Conservation (phyloP, 1,284 basidiomycete species). For the Sanguinoderma infundibulare region DNA sequence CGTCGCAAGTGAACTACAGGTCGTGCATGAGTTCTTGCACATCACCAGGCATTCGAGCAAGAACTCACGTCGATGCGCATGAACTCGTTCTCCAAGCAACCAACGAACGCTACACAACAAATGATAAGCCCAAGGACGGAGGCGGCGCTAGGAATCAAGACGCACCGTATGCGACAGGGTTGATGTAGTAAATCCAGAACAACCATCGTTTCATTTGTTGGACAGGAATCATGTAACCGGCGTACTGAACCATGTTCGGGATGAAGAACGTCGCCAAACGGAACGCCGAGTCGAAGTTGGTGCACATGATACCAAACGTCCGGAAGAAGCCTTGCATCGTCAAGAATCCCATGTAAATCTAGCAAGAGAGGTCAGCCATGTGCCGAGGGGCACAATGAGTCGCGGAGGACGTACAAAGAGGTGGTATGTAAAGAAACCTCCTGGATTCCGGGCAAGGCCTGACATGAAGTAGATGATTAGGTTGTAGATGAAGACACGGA, state of each 20-base stretch:
- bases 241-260: slow-evolving; percentile 66
- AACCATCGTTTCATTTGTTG: slow-evolving; percentile 87
- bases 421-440: slow-evolving; percentile 76
- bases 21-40: background rate
- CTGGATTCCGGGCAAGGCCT: slow-evolving; percentile 60
- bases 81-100: slow-evolving; percentile 86
- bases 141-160: background rate
- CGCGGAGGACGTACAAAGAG: slow-evolving; percentile 45
- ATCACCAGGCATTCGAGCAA: background rate
- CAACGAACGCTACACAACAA: slow-evolving; percentile 61
- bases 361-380: background rate
- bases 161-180: slow-evolving; percentile 77
- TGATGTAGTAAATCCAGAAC: slow-evolving; percentile 85
- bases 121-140: background rate
- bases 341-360: slow-evolving; percentile 60
- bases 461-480: slow-evolving; percentile 81
- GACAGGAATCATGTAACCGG: slow-evolving; percentile 76
- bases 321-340: slow-evolving; percentile 80
- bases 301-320: slow-evolving; percentile 66
- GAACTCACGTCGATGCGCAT: slow-evolving; percentile 61
- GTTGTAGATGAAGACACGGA: slow-evolving; percentile 66
- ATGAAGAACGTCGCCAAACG: slow-evolving; percentile 65
- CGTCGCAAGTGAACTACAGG: slow-evolving; percentile 65
- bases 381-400: background rate
- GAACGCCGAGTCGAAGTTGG: slow-evolving; percentile 69